These are phyloP conservation scores for Dipodascus albidus DNA, from an alignment of 805 yeast species.

Conservation along the genomic window DNA sequence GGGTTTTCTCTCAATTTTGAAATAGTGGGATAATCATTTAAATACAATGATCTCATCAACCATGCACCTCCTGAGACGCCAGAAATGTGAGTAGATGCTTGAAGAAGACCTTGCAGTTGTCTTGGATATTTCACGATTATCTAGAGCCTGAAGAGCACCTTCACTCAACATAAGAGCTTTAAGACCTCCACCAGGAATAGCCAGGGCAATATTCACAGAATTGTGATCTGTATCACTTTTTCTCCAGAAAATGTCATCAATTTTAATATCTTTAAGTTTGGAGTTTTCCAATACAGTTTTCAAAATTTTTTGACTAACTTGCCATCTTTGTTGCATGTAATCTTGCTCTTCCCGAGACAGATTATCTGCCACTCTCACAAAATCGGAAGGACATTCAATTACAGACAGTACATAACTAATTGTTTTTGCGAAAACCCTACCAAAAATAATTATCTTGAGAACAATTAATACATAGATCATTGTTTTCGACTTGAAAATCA, in stretches of 20 bases:
- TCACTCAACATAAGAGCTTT: slow-evolving; percentile 45
- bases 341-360: neutral
- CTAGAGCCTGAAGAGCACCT: slow-evolving; percentile 42
- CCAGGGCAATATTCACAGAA: slow-evolving; percentile 23
- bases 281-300: slow-evolving; percentile 34
- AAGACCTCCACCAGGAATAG: slow-evolving; percentile 78
- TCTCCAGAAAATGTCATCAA: slow-evolving; percentile 33
- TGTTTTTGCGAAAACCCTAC: no score
- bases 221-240: slow-evolving; percentile 14
- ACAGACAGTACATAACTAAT: no score
- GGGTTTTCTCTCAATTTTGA: slow-evolving; percentile 36
- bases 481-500: no score
- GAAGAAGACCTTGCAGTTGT: slow-evolving; percentile 58
- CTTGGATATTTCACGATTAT: slow-evolving; percentile 36
- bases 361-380: neutral
- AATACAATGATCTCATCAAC: slow-evolving; percentile 55
- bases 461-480: no score
- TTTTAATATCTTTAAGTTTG: slow-evolving; percentile 38
- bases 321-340: neutral
- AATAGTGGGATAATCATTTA: slow-evolving; percentile 59
- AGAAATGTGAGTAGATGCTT: slow-evolving; percentile 53
- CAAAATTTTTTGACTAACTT: slow-evolving; percentile 26
- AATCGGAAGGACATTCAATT: neutral
- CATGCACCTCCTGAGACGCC: slow-evolving; percentile 82
- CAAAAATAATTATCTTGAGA: no score